These are phyloP conservation scores for Didymosphaeria variabile DNA, from an alignment of 2,329 filamentous ascomycete species.

Conservation along the genomic window DNA sequence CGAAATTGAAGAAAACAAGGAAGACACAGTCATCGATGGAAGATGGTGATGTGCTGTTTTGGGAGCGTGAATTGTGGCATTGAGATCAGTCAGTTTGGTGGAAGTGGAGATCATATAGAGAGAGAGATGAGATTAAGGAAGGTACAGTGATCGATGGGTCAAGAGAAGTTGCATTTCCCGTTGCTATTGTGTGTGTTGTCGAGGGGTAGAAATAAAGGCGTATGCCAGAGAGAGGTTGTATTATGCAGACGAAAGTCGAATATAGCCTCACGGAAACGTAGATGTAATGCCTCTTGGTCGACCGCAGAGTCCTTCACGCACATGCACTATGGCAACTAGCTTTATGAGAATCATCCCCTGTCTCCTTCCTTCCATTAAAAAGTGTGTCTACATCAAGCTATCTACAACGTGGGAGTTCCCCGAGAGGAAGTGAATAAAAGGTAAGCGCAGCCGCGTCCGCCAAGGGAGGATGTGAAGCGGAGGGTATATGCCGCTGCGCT, in stretches of 20 bases:
- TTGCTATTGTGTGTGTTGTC: no score
- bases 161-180: no score
- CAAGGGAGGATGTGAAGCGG: neutral
- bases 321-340: neutral
- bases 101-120: no score
- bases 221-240: no score
- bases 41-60: neutral
- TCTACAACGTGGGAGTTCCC: conserved; percentile 1
- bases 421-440: neutral
- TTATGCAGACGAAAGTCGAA: no score
- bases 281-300: no score
- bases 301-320: no score
- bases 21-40: neutral
- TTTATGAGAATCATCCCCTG: neutral
- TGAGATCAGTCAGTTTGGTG: no score
- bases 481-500: conserved; percentile 25
- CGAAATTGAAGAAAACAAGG: neutral
- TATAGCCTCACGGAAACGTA: no score
- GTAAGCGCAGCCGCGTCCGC: conserved; percentile 16
- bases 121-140: no score
- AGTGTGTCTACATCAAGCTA: conserved; percentile 1
- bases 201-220: no score
- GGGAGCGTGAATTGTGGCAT: neutral
- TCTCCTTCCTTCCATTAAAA: conserved; percentile 8
- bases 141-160: no score